phyloP scores from a whole-genome alignment of 495 filamentous ascomycete species.

The Daldinia vernicosa region DNA sequence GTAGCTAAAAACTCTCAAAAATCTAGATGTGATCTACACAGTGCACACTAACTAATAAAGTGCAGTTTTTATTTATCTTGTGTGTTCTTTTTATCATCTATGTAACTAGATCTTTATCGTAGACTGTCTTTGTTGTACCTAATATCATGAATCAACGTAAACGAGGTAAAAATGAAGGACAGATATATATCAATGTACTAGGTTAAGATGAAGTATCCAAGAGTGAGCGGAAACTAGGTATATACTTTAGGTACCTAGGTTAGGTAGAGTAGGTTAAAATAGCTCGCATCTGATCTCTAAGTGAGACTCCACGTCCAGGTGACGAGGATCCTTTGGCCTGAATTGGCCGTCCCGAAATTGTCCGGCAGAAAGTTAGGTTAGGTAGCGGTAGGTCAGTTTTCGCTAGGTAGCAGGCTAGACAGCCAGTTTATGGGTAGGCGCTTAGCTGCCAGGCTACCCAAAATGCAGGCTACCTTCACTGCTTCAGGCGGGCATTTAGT shows the following conservation, averaged over 20 bases:
- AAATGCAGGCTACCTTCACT: neutral
- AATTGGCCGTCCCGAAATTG: conserved; percentile 40
- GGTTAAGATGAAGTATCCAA: neutral
- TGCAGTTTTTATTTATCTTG: conserved; percentile 8
- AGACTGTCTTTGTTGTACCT: neutral
- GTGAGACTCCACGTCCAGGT: conserved; percentile 12
- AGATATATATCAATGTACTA: neutral
- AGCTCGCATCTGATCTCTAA: conserved; percentile 36
- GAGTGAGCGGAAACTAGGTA: neutral
- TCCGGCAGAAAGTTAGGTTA: conserved; percentile 35
- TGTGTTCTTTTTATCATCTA: too few species aligned
- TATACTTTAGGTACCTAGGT: conserved; percentile 14
- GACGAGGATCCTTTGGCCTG: conserved; percentile 28
- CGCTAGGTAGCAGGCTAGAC: neutral
- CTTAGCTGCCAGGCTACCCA: conserved; percentile 9
- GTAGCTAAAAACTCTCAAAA: conserved; percentile 13
- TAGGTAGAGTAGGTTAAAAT: too few species aligned
- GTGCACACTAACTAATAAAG: conserved; percentile 6
- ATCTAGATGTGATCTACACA: conserved; percentile 26
- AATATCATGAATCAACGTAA: neutral
- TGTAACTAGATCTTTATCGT: conserved; percentile 12
- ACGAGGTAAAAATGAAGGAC: neutral
- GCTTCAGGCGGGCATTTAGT: conserved; percentile 16
- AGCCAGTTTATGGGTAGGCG: conserved; percentile 11
- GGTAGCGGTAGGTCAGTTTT: conserved; percentile 10